Base-by-base conservation (phyloP, 2,329 filamentous ascomycete genomes). In the Exophiala mesophila region DNA sequence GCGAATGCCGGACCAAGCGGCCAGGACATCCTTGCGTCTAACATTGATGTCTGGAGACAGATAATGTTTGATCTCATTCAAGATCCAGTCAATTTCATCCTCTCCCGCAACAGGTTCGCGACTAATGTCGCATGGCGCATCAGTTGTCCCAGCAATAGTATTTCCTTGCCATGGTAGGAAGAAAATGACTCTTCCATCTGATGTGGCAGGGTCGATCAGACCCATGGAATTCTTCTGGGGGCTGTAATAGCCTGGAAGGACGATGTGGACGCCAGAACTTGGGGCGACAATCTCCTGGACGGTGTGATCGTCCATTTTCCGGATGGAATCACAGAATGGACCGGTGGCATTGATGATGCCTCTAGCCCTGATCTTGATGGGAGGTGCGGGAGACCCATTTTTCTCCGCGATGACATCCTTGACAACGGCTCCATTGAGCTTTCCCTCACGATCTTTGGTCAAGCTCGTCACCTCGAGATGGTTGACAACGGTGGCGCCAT, bases 91-190 rank as follows among this genome's bases (percentile, higher is more conserved):
- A 56, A 94, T 92, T 55, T 90, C 87, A 55, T 88, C 76, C 64
- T 94, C 86, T 20, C 83, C 82, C 6, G 88, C 84, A 21, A 88
- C 62, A 1, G 88, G 88, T 56, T 90, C 83, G 29, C 74, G 71
- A 4, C 77, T 77, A 53, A 94, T 86, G 20, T 74, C 69, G 26
- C 82, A 84, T 3, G 86, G 81, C 28, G 84, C 82, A 60, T 94
- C 88, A 5, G 87, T 94, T 4, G 88, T 94, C 48, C 88, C 88
- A 33, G 87, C 88, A 59, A 94, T 92, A 10, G 87, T 94, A 67
- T 92, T 92, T 36, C 87, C 87, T 68, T 94, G 87, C 88, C 88
- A 94, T 16, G 88, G 88, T 29, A 94, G 73, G 74, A 94, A 94
- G 77, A 94, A 94, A 59, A 94, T 90, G 36, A 94, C 88, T 61